These are phyloP conservation scores for Aspergillus fumigatiaffinis DNA, from an alignment of 2,329 filamentous ascomycete genomes.

Conservation along the genomic window DNA sequence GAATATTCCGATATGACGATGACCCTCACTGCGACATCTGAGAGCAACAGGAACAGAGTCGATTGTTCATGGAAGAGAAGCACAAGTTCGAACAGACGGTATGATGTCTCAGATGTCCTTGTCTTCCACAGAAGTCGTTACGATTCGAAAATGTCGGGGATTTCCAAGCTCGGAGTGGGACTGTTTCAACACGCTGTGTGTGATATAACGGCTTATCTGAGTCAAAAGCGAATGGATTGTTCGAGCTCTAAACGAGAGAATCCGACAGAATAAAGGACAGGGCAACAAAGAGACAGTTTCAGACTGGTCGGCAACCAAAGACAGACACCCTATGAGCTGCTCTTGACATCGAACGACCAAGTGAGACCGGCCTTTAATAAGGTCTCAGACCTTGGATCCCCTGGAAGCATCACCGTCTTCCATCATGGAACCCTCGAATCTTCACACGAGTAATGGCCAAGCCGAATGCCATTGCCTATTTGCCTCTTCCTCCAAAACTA, in stretches of 20 bases:
- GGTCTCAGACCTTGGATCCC: slow-evolving; percentile 1
- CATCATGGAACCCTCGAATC: slow-evolving; percentile 5
- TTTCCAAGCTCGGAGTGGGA: neutral
- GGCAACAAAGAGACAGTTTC: neutral
- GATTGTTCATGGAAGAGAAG: neutral
- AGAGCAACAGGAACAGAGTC: neutral
- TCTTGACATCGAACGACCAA: neutral
- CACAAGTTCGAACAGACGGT: neutral
- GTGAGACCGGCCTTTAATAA: slow-evolving; percentile 6
- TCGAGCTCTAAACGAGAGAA: neutral
- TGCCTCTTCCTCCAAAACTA: slow-evolving; percentile 3
- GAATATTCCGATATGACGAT: neutral
- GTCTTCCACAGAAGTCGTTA: neutral
- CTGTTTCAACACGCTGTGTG: neutral
- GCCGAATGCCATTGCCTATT: slow-evolving; percentile 1
- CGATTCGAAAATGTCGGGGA: slow-evolving; percentile 9
- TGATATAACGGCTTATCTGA: neutral
- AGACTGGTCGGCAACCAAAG: neutral
- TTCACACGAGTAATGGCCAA: slow-evolving; percentile 2
- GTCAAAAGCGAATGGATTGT: neutral
- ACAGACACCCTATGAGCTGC: neutral
- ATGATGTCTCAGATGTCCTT: slow-evolving; percentile 8
- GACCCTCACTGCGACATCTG: neutral
- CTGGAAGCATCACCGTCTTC: slow-evolving; percentile 5
- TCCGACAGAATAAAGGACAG: neutral